Conservation (phyloP, 805 yeast genomes). For the Tetrapisispora phaffii region DNA sequence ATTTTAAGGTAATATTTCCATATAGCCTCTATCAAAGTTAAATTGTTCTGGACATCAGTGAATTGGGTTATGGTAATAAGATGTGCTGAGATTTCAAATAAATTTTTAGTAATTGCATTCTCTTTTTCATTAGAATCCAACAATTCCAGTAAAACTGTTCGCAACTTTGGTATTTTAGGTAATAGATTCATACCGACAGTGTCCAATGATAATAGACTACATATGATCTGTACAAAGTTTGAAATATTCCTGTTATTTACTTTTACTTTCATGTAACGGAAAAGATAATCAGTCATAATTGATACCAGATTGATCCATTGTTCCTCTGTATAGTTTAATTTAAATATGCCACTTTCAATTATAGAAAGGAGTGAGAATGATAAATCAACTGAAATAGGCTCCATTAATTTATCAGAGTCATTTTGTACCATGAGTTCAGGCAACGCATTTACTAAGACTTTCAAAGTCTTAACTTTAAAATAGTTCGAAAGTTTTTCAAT, state of each 20-base stretch:
- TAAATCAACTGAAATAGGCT: constrained; percentile 19
- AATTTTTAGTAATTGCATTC: constrained; percentile 23
- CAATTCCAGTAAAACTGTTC: constrained; percentile 14
- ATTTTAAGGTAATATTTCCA: constrained; percentile 29
- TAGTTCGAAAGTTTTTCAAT: constrained; percentile 22
- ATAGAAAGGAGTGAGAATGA: constrained; percentile 16
- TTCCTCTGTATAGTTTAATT: constrained; percentile 16
- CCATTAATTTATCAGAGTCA: constrained; percentile 8
- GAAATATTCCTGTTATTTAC: constrained; percentile 21
- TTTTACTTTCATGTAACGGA: constrained; percentile 7
- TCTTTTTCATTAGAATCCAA: constrained; percentile 20
- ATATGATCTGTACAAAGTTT: constrained; percentile 22
- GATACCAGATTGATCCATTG: constrained; percentile 20
- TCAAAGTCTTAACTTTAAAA: constrained; percentile 21
- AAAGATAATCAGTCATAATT: constrained; percentile 9
- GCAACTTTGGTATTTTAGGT: constrained; percentile 7
- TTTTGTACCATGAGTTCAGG: constrained; percentile 18
- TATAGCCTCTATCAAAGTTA: constrained; percentile 34
- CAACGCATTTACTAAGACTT: constrained; percentile 13
- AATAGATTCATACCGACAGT: constrained; percentile 16
- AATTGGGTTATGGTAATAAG: constrained; percentile 36
- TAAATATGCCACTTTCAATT: constrained; percentile 15
- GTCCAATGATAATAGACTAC: constrained; percentile 18
- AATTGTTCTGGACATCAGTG: constrained; percentile 31
- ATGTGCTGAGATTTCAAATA: constrained; percentile 39